A percentile compares a stretch with the other conserved stretches of the same genome.
Conservation (phyloP, 2,329 filamentous ascomycete genomes). For the Podosphaera aphanis region DNA sequence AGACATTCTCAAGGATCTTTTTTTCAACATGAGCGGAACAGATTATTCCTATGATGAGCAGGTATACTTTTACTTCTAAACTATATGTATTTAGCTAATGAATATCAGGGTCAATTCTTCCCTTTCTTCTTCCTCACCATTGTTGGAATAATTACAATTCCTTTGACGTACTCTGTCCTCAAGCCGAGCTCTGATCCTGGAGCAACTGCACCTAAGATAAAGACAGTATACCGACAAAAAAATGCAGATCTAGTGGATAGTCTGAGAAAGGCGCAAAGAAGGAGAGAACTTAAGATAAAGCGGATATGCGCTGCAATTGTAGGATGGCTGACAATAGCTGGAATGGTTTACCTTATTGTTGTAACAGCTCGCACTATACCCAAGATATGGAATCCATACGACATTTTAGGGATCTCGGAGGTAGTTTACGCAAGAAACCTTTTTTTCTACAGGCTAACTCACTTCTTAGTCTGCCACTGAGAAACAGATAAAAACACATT, state of each 20-base stretch:
- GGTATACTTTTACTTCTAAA: constrained; percentile 21
- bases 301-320: constrained; percentile 49
- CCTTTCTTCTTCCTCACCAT: constrained; percentile 95
- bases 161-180: constrained; percentile 72
- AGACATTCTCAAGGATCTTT: not conserved
- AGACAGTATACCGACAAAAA: constrained; percentile 56
- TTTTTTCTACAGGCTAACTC: not conserved
- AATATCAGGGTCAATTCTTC: constrained; percentile 69
- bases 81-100: constrained; percentile 4
- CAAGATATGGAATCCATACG: constrained; percentile 91
- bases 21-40: constrained; percentile 20
- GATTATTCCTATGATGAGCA: constrained; percentile 98
- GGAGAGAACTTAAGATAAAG: constrained; percentile 74
- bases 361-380: constrained; percentile 47
- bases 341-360: constrained; percentile 78
- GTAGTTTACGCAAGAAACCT: constrained; percentile 20
- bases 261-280: constrained; percentile 67
- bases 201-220: constrained; percentile 60
- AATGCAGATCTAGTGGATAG: constrained; percentile 64
- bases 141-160: constrained; percentile 65
- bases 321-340: constrained; percentile 67
- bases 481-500: constrained; percentile 78
- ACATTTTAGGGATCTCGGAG: constrained; percentile 70
- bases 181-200: constrained; percentile 55
- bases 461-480: constrained; percentile 46